Evolutionary conservation across 2,329 filamentous ascomycete genomes (phyloP).

Genomic region (Tricladium varicosporioides): DNA sequence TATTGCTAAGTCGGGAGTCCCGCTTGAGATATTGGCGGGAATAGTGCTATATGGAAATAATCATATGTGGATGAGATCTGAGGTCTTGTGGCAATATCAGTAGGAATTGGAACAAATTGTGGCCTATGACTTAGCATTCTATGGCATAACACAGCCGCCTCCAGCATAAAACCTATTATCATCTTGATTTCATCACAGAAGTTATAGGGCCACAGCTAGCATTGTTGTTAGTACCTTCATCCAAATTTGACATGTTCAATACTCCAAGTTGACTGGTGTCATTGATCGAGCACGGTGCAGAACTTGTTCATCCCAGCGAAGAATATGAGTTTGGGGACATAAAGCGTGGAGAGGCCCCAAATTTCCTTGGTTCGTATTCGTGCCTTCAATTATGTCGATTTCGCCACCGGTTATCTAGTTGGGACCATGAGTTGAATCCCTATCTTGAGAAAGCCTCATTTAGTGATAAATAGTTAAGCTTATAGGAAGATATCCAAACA

Average conservation of each 20-base stretch:
- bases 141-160: conserved; percentile 67
- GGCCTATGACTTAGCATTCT: conserved; percentile 50
- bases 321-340: background rate
- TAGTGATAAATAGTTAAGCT: conserved; percentile 1
- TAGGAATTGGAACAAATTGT: too few relatives aligned
- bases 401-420: conserved; percentile 64
- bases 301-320: background rate
- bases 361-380: conserved; percentile 46
- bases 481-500: conserved; percentile 45
- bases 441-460: too few relatives aligned
- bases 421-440: conserved; percentile 49
- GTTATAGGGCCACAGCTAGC: conserved; percentile 44
- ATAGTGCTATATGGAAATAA: too few relatives aligned
- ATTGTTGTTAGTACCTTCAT: conserved; percentile 27
- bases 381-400: conserved; percentile 62
- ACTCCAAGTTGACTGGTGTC: conserved; percentile 33
- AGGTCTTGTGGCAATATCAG: too few relatives aligned
- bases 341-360: conserved; percentile 65
- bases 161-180: conserved; percentile 64
- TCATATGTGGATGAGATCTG: too few relatives aligned
- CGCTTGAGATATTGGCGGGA: too few relatives aligned
- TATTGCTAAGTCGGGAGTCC: too few relatives aligned
- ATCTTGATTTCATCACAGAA: conserved; percentile 45
- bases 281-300: conserved; percentile 30
- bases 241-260: conserved; percentile 12